Evolutionary conservation across 2,329 filamentous ascomycete genomes (phyloP).

Genomic region (Hymenoscyphus scutula): DNA sequence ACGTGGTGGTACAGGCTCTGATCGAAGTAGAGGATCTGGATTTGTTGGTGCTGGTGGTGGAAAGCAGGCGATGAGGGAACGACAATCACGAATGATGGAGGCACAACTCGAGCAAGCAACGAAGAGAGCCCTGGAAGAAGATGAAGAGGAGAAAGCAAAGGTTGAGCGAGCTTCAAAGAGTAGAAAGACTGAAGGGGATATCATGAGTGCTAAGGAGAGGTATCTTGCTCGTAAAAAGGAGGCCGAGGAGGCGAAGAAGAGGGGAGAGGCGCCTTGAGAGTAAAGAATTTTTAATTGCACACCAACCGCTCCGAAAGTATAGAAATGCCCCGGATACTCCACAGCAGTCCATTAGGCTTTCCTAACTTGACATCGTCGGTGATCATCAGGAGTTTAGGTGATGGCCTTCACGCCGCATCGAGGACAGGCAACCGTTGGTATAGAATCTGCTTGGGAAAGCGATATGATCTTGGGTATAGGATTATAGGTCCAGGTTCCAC

Average conservation of each 20-base stretch:
- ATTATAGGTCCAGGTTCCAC: too few species aligned
- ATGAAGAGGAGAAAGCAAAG: conserved; percentile 60
- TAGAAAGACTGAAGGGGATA: conserved; percentile 72
- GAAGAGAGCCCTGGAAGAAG: conserved; percentile 69
- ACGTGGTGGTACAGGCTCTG: conserved; percentile 25
- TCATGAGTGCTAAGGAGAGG: conserved; percentile 74
- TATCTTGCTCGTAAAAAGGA: conserved; percentile 76
- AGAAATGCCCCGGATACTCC: not conserved
- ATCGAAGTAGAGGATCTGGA: conserved; percentile 34
- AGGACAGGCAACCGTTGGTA: too few species aligned
- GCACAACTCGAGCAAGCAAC: conserved; percentile 71
- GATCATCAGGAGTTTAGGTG: too few species aligned
- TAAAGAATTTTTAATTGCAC: not conserved
- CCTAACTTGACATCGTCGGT: not conserved
- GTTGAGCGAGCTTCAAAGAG: conserved; percentile 69
- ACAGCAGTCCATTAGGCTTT: not conserved
- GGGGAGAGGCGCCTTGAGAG: conserved; percentile 33
- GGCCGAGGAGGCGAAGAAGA: conserved; percentile 66
- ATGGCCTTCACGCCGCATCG: too few species aligned
- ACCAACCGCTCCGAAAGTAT: not conserved
- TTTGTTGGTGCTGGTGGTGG: conserved; percentile 47
- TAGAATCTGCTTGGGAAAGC: too few species aligned
- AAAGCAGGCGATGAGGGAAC: conserved; percentile 67
- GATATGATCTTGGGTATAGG: too few species aligned
- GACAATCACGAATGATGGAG: conserved; percentile 77